These are phyloP conservation scores for Arthrobotrys entomopaga DNA, from an alignment of 2,329 filamentous ascomycete genomes.

Conservation along the genomic window DNA sequence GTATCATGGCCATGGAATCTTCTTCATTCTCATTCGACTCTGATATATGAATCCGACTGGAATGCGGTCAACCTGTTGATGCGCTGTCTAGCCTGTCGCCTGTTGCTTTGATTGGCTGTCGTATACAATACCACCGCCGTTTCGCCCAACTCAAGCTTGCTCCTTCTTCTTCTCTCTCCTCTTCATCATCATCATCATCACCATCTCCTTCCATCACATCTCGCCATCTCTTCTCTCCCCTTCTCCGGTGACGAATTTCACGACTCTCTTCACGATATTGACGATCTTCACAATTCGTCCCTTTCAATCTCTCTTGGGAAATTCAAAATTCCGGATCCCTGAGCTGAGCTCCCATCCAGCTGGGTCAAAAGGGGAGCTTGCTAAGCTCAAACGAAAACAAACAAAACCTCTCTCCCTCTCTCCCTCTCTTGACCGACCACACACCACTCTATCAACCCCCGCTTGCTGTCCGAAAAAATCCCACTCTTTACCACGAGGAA, in stretches of 20 bases:
- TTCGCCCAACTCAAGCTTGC: background rate
- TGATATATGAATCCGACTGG: background rate
- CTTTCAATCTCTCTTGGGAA: background rate
- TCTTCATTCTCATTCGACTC: too few relatives aligned
- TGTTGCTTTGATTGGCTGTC: slow-evolving; percentile 23
- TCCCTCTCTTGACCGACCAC: slow-evolving; percentile 16
- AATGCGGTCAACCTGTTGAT: slow-evolving; percentile 34
- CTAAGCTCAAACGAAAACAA: slow-evolving; percentile 24
- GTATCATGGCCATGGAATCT: background rate
- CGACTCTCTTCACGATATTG: too few relatives aligned
- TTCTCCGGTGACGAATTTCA: background rate
- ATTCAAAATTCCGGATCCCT: background rate
- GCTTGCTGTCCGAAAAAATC: slow-evolving; percentile 28
- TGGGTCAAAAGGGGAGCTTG: slow-evolving; percentile 29
- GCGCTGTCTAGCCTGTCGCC: slow-evolving; percentile 36
- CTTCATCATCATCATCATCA: background rate
- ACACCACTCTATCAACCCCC: slow-evolving; percentile 31
- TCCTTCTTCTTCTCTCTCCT: background rate
- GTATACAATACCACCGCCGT: background rate
- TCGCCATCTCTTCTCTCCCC: background rate
- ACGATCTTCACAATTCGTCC: too few relatives aligned
- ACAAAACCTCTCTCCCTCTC: slow-evolving; percentile 33
- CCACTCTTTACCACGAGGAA: background rate
- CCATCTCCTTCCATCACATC: background rate
- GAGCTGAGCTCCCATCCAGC: slow-evolving; percentile 8